Evolutionary conservation across 73 alveolate species (phyloP).

Genomic region (Tetrahymena thermophila): DNA sequence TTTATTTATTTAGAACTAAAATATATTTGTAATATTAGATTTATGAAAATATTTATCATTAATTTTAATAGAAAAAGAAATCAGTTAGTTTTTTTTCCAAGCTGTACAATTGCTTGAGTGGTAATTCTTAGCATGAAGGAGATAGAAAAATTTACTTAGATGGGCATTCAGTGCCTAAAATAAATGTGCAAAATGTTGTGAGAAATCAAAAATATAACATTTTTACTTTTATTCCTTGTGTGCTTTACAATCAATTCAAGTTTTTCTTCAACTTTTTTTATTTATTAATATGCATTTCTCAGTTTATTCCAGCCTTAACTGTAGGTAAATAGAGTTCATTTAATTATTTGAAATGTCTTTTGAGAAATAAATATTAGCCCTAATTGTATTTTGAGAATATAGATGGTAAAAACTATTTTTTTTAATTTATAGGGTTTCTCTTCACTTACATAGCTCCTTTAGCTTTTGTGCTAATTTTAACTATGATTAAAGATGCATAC

Average conservation of each 20-base stretch:
- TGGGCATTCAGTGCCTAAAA: not conserved
- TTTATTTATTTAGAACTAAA: not conserved
- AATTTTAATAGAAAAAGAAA: not conserved
- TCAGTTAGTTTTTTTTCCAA: not conserved
- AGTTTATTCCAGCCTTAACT: conserved; percentile 66
- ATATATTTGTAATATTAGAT: not conserved
- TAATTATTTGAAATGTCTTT: not conserved
- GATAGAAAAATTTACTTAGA: not conserved
- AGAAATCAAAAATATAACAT: conserved; percentile 66
- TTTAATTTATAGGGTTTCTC: conserved; percentile 61
- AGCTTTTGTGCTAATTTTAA: conserved; percentile 52
- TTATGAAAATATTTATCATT: not conserved
- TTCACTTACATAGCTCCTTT: conserved; percentile 75
- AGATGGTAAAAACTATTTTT: not conserved
- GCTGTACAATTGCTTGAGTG: not conserved
- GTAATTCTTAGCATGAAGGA: not conserved
- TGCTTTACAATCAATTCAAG: conserved; percentile 76
- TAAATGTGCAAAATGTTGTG: conserved; percentile 28
- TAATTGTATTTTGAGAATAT: not conserved
- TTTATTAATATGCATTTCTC: conserved; percentile 59
- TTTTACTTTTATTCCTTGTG: conserved; percentile 73
- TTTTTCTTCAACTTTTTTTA: conserved; percentile 69
- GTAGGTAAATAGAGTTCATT: conserved; percentile 44
- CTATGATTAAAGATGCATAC: conserved; percentile 72
- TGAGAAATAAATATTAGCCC: not conserved